phyloP scores from a whole-genome alignment of 2,329 filamentous ascomycete species.

The Trichophyton schoenleinii region DNA sequence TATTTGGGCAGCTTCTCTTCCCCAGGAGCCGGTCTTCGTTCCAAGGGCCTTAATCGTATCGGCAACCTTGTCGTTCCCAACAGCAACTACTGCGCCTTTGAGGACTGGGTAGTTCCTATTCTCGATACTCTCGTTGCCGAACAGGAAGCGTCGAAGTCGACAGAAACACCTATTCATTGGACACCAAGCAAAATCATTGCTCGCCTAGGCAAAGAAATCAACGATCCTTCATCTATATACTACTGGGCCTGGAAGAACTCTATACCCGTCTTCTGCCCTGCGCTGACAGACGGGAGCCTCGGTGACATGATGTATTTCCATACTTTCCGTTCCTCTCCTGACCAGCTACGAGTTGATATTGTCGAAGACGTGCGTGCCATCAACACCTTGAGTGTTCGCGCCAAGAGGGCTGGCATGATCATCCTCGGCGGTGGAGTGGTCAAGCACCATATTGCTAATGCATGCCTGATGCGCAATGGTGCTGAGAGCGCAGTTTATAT shows the following conservation, averaged over 20 bases:
- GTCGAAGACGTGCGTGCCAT: constrained; percentile 87
- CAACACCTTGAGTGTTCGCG: constrained; percentile 80
- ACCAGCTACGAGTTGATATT: constrained; percentile 74
- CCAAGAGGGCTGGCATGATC: constrained; percentile 85
- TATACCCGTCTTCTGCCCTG: constrained; percentile 94
- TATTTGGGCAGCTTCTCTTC: constrained; percentile 82
- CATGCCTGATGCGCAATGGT: constrained; percentile 92
- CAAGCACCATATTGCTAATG: constrained; percentile 98
- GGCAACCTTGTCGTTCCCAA: constrained; percentile 94
- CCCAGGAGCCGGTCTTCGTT: constrained; percentile 61
- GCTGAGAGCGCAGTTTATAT: constrained; percentile 95
- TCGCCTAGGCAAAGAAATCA: constrained; percentile 83
- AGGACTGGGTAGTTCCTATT: constrained; percentile 94
- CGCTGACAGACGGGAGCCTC: constrained; percentile 84
- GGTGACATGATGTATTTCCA: constrained; percentile 99
- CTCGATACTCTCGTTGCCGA: constrained; percentile 89
- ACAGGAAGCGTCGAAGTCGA: constrained; percentile 64
- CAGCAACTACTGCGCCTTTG: constrained; percentile 92
- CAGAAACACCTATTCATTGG: constrained; percentile 57
- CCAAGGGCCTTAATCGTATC: constrained; percentile 84
- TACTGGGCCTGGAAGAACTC: constrained; percentile 98
- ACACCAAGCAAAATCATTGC: constrained; percentile 87
- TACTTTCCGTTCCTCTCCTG: constrained; percentile 77
- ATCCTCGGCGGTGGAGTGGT: constrained; percentile 89
- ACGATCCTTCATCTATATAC: constrained; percentile 79